These are phyloP conservation scores for Verticillium klebahnii DNA, from an alignment of 2,329 filamentous ascomycete genomes.

Conservation along the genomic window DNA sequence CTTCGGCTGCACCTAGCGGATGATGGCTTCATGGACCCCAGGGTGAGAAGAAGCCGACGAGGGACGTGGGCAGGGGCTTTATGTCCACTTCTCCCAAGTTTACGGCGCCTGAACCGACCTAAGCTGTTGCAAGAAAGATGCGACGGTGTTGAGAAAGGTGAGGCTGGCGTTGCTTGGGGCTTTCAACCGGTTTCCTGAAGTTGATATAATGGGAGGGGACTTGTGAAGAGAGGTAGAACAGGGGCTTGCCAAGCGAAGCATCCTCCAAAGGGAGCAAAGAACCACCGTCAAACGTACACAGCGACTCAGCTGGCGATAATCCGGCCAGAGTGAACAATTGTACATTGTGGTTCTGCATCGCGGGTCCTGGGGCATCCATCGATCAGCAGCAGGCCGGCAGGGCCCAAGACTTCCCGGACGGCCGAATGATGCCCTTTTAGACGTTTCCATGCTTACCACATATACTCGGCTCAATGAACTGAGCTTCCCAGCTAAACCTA, in stretches of 20 bases:
- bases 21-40: constrained; percentile 33
- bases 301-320: neutral
- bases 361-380: neutral
- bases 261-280: neutral
- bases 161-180: constrained; percentile 34
- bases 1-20: constrained; percentile 34
- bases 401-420: too few relatives aligned
- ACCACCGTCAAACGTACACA: neutral
- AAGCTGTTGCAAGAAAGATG: constrained; percentile 38
- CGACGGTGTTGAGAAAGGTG: constrained; percentile 35
- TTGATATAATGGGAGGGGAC: too few relatives aligned
- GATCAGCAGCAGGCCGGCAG: too few relatives aligned
- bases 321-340: constrained; percentile 2
- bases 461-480: constrained; percentile 43
- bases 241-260: neutral
- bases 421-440: constrained; percentile 36
- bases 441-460: constrained; percentile 42
- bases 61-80: constrained; percentile 31
- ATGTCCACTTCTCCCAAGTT: constrained; percentile 32
- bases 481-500: constrained; percentile 46
- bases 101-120: constrained; percentile 35
- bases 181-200: neutral
- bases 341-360: neutral
- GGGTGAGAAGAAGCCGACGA: constrained; percentile 38
- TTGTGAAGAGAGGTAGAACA: too few relatives aligned